A percentile compares a stretch with the other conserved stretches of the same genome.
These are phyloP conservation scores for Collybiopsis luxurians DNA, from an alignment of 768 basidiomycete genomes.

Conservation along the genomic window DNA sequence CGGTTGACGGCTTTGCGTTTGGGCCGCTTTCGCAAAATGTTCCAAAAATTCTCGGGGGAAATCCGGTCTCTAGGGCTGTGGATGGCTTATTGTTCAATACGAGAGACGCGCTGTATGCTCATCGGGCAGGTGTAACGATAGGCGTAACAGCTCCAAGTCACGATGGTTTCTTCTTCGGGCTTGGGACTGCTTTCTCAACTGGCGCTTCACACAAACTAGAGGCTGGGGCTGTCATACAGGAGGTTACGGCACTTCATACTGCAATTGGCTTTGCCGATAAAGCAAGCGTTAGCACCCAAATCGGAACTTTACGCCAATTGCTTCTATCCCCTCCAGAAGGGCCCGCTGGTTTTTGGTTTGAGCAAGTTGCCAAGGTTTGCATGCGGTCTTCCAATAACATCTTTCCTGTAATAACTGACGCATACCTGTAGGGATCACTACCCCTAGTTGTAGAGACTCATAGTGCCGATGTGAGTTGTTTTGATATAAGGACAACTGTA, in stretches of 20 bases:
- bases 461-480: conserved; percentile 55
- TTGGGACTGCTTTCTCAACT: conserved; percentile 66
- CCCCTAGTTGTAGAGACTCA: conserved; percentile 74
- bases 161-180: conserved; percentile 51
- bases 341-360: conserved; percentile 42
- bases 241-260: conserved; percentile 66
- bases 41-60: conserved; percentile 51
- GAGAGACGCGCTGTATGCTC: conserved; percentile 71
- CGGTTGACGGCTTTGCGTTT: conserved; percentile 61
- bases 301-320: conserved; percentile 67
- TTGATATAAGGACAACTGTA: neutral
- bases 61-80: conserved; percentile 58
- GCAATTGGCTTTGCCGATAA: conserved; percentile 46
- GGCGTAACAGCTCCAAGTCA: conserved; percentile 62
- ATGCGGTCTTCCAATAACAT: neutral
- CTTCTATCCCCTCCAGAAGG: conserved; percentile 44
- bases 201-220: conserved; percentile 59
- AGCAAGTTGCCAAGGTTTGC: conserved; percentile 41
- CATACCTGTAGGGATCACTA: conserved; percentile 53
- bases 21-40: conserved; percentile 49
- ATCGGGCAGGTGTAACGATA: conserved; percentile 68
- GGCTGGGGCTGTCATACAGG: conserved; percentile 60
- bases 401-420: neutral
- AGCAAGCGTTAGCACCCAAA: conserved; percentile 76
- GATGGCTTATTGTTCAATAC: conserved; percentile 74